Conservation (phyloP, 768 basidiomycete genomes). For the Paxillus rubicundulus region DNA sequence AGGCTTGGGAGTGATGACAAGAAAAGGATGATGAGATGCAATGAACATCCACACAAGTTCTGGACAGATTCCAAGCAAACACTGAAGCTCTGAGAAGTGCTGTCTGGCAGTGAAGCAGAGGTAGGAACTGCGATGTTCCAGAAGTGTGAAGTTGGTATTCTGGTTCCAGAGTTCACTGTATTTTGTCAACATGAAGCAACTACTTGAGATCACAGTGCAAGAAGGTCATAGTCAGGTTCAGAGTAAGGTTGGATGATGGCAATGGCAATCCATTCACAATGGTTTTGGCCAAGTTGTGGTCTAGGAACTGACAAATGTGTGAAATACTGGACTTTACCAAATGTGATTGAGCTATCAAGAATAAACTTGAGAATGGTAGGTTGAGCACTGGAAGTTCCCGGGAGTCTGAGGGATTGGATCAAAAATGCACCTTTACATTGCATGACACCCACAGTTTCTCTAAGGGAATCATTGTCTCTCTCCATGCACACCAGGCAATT, state of each 20-base stretch:
- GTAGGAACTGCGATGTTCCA: too few species aligned
- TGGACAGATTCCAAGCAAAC: too few species aligned
- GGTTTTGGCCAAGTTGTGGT: constrained; percentile 1
- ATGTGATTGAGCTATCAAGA: background rate
- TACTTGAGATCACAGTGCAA: constrained; percentile 11
- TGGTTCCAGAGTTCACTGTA: too few species aligned
- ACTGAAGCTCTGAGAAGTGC: too few species aligned
- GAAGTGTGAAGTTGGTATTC: too few species aligned
- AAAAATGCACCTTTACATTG: background rate
- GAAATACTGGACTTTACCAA: background rate
- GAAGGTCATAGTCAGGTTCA: constrained; percentile 14
- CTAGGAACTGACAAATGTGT: constrained; percentile 7
- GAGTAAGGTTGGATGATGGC: constrained; percentile 22
- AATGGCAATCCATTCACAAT: background rate
- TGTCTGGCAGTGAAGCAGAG: too few species aligned
- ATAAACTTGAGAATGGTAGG: background rate
- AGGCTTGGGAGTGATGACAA: too few species aligned
- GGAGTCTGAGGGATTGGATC: background rate
- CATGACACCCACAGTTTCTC: background rate
- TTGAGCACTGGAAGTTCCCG: too few species aligned
- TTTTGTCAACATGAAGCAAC: constrained; percentile 18
- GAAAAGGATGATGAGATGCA: too few species aligned
- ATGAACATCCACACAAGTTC: too few species aligned
- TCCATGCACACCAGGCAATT: constrained; percentile 10
- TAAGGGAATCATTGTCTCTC: background rate